phyloP scores from a whole-genome alignment of 2,329 filamentous ascomycete species.

The Alternaria gaisen region DNA sequence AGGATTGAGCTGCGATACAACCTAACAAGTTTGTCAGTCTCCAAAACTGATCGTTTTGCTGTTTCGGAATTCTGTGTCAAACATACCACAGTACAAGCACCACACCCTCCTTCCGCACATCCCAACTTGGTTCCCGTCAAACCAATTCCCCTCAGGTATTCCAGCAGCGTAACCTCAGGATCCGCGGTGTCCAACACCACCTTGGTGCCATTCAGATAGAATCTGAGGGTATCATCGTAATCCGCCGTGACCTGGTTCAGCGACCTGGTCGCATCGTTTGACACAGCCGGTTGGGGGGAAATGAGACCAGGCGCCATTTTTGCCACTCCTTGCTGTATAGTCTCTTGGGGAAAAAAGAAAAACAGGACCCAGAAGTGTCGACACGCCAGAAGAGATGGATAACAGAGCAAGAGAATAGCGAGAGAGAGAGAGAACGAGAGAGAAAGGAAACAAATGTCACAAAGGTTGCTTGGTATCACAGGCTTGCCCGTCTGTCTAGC shows the following conservation, averaged over 20 bases:
- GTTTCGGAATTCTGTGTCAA: conserved; percentile 5
- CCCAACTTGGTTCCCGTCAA: conserved; percentile 96
- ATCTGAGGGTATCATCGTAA: conserved; percentile 88
- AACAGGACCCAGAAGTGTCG: not conserved
- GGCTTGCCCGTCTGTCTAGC: conserved; percentile 2
- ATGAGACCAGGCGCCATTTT: conserved; percentile 68
- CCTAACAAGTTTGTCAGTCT: conserved; percentile 49
- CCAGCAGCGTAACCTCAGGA: conserved; percentile 88
- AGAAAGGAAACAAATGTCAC: not conserved
- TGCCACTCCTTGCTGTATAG: conserved; percentile 6
- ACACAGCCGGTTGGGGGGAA: conserved; percentile 54
- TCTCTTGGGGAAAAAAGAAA: not conserved
- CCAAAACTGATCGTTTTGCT: not conserved
- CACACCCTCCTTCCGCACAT: conserved; percentile 95
- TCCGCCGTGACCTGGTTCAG: conserved; percentile 72
- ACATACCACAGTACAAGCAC: conserved; percentile 87
- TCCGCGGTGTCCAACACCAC: conserved; percentile 87
- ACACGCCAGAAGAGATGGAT: not conserved
- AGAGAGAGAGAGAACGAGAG: not conserved
- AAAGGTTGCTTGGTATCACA: not conserved
- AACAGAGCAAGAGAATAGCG: not conserved
- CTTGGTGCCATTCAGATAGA: conserved; percentile 94
- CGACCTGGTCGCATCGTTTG: conserved; percentile 55
- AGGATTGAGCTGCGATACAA: conserved; percentile 91
- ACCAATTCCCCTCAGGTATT: conserved; percentile 92